Evolutionary conservation across 352 stramenopile genomes (phyloP), one percentile per base, ranked within the genome.

Genomic region (Phytophthora idaei): DNA sequence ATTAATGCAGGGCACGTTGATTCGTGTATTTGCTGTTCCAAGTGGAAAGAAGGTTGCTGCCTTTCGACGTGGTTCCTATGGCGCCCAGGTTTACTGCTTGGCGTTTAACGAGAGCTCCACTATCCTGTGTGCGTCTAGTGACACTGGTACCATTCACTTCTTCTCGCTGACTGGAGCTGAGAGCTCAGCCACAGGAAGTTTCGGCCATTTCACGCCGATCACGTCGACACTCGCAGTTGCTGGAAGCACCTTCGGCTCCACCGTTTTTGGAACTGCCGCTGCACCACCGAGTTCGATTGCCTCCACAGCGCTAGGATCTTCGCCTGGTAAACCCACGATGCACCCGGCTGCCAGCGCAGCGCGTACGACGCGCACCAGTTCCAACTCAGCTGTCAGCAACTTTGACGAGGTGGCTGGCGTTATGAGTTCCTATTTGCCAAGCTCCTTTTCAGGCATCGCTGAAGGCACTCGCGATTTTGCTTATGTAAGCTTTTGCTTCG

Each of bases 101-200:
- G 83, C 92, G 5, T 99, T 99, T 74, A 99, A 98, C 72, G 86
- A 96, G 61, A 89, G 84, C 65, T 94, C 90, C 55, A 96, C 86
- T 21, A 97, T 98, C 67, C 60, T 99, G 10, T 98, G 94, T 34
- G 98, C 95, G 73, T 98, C 92, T 28, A 98, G 89, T 67, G 96
- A 99, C 74, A 98, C 98, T 53, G 97, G 97, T 28, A 99, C 97
- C 11, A 87, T 98, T 34, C 97, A 99, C 63, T 94, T 99, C 57
- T 99, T 99, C 72, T 92, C 88, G 36, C 71, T 96, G 7, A 94
- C 82, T 0, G 88, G 85, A 41, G 67, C 74, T 0, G 84, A 91
- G 58, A 94, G 76, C 39, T 87, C 85, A 4, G 80, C 85, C 2
- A 93, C 85, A 5, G 87, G 87, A 11, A 93, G 84, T 61, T 95